Conservation (phyloP, 2,329 filamentous ascomycete species). For the Nectriaceae sp. region DNA sequence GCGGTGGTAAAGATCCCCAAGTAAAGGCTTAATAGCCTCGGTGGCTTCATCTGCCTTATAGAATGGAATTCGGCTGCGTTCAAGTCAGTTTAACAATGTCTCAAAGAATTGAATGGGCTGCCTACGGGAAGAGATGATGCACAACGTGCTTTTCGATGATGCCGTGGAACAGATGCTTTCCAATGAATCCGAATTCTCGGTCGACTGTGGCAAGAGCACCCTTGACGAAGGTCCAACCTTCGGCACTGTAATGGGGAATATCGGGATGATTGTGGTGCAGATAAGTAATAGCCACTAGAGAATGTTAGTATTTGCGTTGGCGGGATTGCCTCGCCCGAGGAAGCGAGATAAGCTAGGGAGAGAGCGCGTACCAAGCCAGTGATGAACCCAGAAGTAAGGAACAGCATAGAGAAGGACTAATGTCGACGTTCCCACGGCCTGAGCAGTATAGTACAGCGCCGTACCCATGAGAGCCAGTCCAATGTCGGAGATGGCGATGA, state of each 20-base stretch:
- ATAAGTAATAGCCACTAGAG: slow-evolving; percentile 69
- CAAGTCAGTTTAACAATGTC: slow-evolving; percentile 2
- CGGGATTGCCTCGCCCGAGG: background rate
- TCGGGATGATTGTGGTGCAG: slow-evolving; percentile 70
- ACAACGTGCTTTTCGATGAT: slow-evolving; percentile 63
- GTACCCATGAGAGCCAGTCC: slow-evolving; percentile 55
- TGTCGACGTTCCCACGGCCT: slow-evolving; percentile 56
- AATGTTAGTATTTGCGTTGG: background rate
- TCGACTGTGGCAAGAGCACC: slow-evolving; percentile 64
- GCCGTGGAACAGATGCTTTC: slow-evolving; percentile 63
- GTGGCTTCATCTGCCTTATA: slow-evolving; percentile 57
- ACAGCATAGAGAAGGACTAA: slow-evolving; percentile 61
- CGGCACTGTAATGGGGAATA: slow-evolving; percentile 41
- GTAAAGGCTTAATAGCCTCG: slow-evolving; percentile 76
- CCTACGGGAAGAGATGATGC: slow-evolving; percentile 56
- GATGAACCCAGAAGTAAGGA: slow-evolving; percentile 70
- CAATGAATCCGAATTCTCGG: slow-evolving; percentile 63
- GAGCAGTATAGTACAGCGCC: slow-evolving; percentile 53
- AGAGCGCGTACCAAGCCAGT: slow-evolving; percentile 64
- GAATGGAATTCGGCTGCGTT: slow-evolving; percentile 32
- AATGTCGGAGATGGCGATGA: slow-evolving; percentile 61
- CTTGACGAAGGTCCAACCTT: slow-evolving; percentile 61
- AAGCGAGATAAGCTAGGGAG: too few relatives aligned
- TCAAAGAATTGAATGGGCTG: background rate
- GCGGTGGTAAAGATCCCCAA: slow-evolving; percentile 84